Percentiles rank a stretch among this genome's conserved stretches.
Conservation (phyloP, 2,329 filamentous ascomycete genomes). For the Clarireedia hainanense region DNA sequence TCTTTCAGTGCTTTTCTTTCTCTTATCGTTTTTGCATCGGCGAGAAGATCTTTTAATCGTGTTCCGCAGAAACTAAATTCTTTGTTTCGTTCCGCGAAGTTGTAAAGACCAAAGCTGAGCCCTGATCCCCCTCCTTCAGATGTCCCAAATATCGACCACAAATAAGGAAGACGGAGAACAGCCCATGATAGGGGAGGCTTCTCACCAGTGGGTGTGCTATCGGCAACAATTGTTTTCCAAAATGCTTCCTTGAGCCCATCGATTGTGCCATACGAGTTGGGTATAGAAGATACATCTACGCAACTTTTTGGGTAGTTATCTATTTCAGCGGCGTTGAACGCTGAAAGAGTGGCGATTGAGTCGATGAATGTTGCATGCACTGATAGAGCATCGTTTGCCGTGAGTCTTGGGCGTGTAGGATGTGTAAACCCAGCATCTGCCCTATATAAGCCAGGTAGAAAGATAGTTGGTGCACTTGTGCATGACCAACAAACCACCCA, state of each 20-base stretch:
- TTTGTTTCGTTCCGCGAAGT: neutral
- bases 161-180: neutral
- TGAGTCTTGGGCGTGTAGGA: neutral
- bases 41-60: neutral
- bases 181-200: conserved; percentile 4
- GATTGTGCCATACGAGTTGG: neutral
- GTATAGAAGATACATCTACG: neutral
- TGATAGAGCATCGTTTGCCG: neutral
- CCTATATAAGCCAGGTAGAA: neutral
- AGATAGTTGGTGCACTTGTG: neutral
- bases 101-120: neutral
- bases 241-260: conserved; percentile 3
- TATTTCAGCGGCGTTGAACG: neutral
- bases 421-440: neutral
- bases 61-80: conserved; percentile 1
- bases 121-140: neutral
- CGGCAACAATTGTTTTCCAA: conserved; percentile 1
- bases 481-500: conserved; percentile 8
- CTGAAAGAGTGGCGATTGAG: neutral
- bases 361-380: neutral
- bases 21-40: neutral
- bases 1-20: neutral
- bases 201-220: neutral
- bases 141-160: neutral
- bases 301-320: neutral